Evolutionary conservation across 1,284 basidiomycete species (phyloP).

Genomic region (Sporisorium scitamineum): DNA sequence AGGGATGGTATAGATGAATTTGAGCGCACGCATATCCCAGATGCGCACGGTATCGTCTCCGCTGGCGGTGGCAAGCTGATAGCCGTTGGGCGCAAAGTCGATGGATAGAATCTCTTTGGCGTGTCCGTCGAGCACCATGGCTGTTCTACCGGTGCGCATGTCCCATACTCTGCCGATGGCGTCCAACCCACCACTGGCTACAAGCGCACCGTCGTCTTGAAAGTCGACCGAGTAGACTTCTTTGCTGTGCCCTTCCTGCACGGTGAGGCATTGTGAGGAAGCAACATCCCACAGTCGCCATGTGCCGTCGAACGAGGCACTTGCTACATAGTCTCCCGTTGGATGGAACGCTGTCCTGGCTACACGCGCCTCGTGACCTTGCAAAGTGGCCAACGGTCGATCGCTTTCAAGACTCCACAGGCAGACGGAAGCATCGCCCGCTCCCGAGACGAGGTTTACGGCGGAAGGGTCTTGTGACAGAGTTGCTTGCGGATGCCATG

Average conservation of each 20-base stretch:
- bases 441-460: conserved; percentile 91
- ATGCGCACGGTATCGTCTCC: conserved; percentile 97
- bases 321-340: conserved; percentile 89
- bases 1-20: conserved; percentile 93
- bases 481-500: conserved; percentile 96
- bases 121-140: conserved; percentile 98
- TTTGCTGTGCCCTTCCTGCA: conserved; percentile 97
- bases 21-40: conserved; percentile 95
- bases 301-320: conserved; percentile 97
- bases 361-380: conserved; percentile 90
- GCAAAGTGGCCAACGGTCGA: conserved; percentile 81
- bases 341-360: conserved; percentile 96
- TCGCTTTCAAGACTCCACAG: conserved; percentile 85
- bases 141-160: conserved; percentile 89
- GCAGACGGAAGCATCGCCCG: conserved; percentile 84
- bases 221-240: conserved; percentile 96
- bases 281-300: conserved; percentile 96
- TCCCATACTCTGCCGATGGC: conserved; percentile 98
- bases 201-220: conserved; percentile 91
- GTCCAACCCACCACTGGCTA: conserved; percentile 93
- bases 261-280: conserved; percentile 81
- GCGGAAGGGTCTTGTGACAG: conserved; percentile 77
- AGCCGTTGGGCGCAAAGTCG: conserved; percentile 94
- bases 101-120: conserved; percentile 92
- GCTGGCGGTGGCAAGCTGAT: conserved; percentile 95